Percentiles rank a stretch among this genome's conserved stretches.
Conservation (phyloP, 805 yeast genomes). For the Candida tibetensis region DNA sequence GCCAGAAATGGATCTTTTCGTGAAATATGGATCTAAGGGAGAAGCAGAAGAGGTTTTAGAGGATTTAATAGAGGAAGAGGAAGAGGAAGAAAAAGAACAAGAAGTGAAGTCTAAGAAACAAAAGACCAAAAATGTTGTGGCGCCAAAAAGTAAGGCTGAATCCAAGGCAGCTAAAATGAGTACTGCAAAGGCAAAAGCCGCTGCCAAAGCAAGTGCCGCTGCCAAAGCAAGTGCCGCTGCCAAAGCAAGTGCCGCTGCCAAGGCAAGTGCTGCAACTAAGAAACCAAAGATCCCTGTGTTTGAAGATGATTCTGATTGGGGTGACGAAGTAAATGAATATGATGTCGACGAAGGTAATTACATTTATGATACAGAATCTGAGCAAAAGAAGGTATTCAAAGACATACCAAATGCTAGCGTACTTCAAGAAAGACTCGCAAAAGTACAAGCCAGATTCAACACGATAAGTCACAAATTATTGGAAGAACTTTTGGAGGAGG, state of each 20-base stretch:
- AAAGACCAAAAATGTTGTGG: constrained; percentile 13
- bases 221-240: constrained; percentile 8
- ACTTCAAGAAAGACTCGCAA: constrained; percentile 17
- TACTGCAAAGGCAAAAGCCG: background rate
- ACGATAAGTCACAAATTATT: constrained; percentile 15
- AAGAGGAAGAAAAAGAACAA: constrained; percentile 16
- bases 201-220: constrained; percentile 8
- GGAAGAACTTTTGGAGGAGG: constrained; percentile 13
- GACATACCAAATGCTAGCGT: constrained; percentile 24
- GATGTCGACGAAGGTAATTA: constrained; percentile 28
- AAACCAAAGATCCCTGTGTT: constrained; percentile 12
- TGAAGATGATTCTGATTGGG: constrained; percentile 42
- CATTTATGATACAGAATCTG: constrained; percentile 31
- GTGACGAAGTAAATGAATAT: constrained; percentile 35
- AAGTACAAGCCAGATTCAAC: constrained; percentile 17
- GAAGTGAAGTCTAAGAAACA: constrained; percentile 2
- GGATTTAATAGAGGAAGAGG: constrained; percentile 14
- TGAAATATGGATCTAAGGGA: constrained; percentile 38
- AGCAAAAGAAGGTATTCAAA: constrained; percentile 24
- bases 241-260: constrained; percentile 7
- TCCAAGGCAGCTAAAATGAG: constrained; percentile 10
- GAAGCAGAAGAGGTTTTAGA: constrained; percentile 44
- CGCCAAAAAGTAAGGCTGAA: constrained; percentile 15
- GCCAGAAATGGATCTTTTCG: constrained; percentile 41
- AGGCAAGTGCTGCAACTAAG: constrained; percentile 8